Conservation (phyloP, 805 yeast species). For the Lachancea fermentati region DNA sequence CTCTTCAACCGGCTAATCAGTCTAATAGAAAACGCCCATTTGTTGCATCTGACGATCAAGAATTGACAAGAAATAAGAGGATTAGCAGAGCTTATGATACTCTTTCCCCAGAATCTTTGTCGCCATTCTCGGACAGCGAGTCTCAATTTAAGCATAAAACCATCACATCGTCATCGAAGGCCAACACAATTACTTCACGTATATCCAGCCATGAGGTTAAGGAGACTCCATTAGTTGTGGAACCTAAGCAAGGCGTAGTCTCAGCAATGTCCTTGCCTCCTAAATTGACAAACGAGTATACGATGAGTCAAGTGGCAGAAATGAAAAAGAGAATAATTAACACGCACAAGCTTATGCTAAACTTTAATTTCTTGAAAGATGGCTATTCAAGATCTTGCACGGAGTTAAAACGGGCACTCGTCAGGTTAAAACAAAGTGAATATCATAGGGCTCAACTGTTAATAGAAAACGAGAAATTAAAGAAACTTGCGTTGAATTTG, state of each 20-base stretch:
- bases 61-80: slow-evolving; percentile 1
- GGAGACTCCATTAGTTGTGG: not conserved
- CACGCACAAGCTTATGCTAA: slow-evolving; percentile 30
- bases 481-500: slow-evolving; percentile 21
- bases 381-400: slow-evolving; percentile 31
- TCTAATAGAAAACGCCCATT: not conserved
- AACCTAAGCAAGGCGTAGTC: slow-evolving; percentile 1
- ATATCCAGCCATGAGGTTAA: not conserved
- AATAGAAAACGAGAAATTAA: slow-evolving; percentile 35
- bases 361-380: slow-evolving; percentile 30
- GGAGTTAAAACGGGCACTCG: slow-evolving; percentile 31
- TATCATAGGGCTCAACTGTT: slow-evolving; percentile 33
- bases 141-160: slow-evolving; percentile 5
- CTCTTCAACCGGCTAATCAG: slow-evolving; percentile 1
- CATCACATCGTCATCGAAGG: not conserved
- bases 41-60: not conserved
- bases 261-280: slow-evolving; percentile 12
- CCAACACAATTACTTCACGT: not conserved
- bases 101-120: slow-evolving; percentile 33
- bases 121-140: slow-evolving; percentile 26
- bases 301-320: slow-evolving; percentile 29
- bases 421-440: slow-evolving; percentile 35
- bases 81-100: slow-evolving; percentile 14
- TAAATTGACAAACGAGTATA: slow-evolving; percentile 26
- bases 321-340: slow-evolving; percentile 30